These are phyloP conservation scores for Neonectria hederae DNA, from an alignment of 2,329 filamentous ascomycete species.

Conservation along the genomic window DNA sequence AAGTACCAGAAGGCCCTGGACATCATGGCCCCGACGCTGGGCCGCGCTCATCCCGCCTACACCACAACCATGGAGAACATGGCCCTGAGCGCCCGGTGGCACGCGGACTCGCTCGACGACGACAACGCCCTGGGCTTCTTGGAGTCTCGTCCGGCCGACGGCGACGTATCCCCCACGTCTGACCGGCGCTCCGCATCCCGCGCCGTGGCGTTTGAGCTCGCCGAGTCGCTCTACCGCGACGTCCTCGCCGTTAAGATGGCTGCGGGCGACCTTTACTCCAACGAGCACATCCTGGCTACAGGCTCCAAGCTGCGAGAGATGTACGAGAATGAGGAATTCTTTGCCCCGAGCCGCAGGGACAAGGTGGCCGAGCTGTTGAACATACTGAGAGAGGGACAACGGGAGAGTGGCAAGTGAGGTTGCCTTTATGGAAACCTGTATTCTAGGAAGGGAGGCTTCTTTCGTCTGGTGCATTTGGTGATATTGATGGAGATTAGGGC, in stretches of 20 bases:
- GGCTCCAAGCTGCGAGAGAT: slow-evolving; percentile 41
- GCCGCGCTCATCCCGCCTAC: slow-evolving; percentile 20
- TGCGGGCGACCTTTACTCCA: slow-evolving; percentile 36
- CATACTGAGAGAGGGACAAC: slow-evolving; percentile 6
- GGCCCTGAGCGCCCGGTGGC: slow-evolving; percentile 18
- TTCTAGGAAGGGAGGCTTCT: no score
- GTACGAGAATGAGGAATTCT: slow-evolving; percentile 43
- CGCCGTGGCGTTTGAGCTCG: slow-evolving; percentile 14
- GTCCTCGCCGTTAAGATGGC: slow-evolving; percentile 35
- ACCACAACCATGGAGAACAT: slow-evolving; percentile 21
- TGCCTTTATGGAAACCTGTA: neutral
- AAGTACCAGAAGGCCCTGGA: slow-evolving; percentile 20
- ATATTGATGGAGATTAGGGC: neutral
- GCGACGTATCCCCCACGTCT: slow-evolving; percentile 3
- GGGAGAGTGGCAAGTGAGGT: neutral
- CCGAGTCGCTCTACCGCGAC: slow-evolving; percentile 41
- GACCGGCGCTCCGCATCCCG: neutral
- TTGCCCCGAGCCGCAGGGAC: slow-evolving; percentile 30
- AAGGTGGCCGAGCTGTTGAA: slow-evolving; percentile 26
- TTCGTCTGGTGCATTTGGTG: neutral
- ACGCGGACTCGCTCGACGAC: slow-evolving; percentile 11
- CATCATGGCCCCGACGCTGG: slow-evolving; percentile 21
- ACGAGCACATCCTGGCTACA: slow-evolving; percentile 35
- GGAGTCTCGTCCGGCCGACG: neutral
- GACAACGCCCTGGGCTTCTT: slow-evolving; percentile 4